These are phyloP conservation scores for Panaeolus cyanescens DNA, from an alignment of 768 basidiomycete species.

Conservation along the genomic window DNA sequence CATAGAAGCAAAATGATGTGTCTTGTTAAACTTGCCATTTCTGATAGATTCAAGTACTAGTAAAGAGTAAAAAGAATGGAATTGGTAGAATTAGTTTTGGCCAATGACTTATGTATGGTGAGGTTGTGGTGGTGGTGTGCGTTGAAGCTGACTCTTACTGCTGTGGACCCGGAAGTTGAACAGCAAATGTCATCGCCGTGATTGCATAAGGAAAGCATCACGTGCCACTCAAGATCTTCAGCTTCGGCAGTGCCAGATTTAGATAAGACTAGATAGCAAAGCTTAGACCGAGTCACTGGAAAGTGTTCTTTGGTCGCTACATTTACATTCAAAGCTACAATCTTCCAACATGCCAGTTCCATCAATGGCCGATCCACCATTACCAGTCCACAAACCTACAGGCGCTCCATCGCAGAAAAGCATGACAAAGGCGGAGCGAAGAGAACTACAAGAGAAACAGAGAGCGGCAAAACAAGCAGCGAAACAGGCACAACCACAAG, in stretches of 20 bases:
- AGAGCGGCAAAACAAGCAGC: conserved; percentile 70
- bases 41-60: neutral
- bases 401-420: conserved; percentile 60
- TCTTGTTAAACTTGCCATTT: neutral
- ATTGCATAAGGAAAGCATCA: neutral
- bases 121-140: neutral
- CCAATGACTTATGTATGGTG: neutral
- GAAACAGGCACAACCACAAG: conserved; percentile 30
- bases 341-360: conserved; percentile 34
- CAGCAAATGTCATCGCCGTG: conserved; percentile 1
- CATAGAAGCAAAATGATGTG: neutral
- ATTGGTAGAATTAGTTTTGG: neutral
- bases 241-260: neutral
- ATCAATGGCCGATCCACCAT: conserved; percentile 26
- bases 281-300: neutral
- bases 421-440: conserved; percentile 79
- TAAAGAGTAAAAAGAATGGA: neutral
- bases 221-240: neutral
- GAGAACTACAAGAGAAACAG: conserved; percentile 79
- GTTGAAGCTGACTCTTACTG: neutral
- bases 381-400: conserved; percentile 15
- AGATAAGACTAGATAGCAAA: conserved; percentile 2
- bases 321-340: neutral
- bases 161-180: neutral
- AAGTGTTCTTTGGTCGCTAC: neutral